Evolutionary conservation across 2,329 filamentous ascomycete species (phyloP), one percentile per base, ranked within the genome.

Genomic region (Chaetomium olivaceum): DNA sequence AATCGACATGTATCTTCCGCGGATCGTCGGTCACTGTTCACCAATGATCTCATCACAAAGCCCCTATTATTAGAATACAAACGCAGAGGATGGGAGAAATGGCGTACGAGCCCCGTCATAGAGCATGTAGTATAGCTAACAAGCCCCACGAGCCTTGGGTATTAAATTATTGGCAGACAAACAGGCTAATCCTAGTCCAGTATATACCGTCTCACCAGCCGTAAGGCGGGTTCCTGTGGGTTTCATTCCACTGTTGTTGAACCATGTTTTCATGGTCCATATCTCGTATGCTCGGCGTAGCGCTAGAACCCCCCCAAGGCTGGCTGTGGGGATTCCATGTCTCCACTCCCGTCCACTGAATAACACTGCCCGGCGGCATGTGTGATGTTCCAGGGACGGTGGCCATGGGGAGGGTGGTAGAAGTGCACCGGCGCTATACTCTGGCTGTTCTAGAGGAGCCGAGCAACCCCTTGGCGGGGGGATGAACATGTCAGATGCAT

Each of bases 381-480:
- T 62, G 51, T 3, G 23, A 4, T 33, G 21, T n/a, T 46, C 16
- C 33, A 4, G 50, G n/a, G n/a, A 46, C 6, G 4, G 14, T 25
- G 16, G 56, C 4, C 23, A 43, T 23, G 4, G 54, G 31, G 14
- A 14, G 16, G 21, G 46, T 21, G 31, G 58, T 5, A 39, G 9
- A 4, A 60, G 48, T 29, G 50, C n/a, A 8, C 33, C 21, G 1
- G 16, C n/a, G 23, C 7, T 31, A n/a, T 63, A 61, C 16, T 54
- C 56, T 16, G 50, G 50, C 29, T 48, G 39, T n/a, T 48, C 52
- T 11, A 31, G 52, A 7, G 21, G 52, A 36, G 43, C 64, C 25
- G 27, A 31, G 9, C 31, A 29, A 29, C 61, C 61, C 36, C 61
- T 54, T 1, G 58, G 58, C n/a, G 61, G 61, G 4, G 57, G 58